A percentile compares a stretch with the other conserved stretches of the same genome.
These are phyloP conservation scores for Mycena galericulata DNA, from an alignment of 768 basidiomycete genomes.

Conservation along the genomic window DNA sequence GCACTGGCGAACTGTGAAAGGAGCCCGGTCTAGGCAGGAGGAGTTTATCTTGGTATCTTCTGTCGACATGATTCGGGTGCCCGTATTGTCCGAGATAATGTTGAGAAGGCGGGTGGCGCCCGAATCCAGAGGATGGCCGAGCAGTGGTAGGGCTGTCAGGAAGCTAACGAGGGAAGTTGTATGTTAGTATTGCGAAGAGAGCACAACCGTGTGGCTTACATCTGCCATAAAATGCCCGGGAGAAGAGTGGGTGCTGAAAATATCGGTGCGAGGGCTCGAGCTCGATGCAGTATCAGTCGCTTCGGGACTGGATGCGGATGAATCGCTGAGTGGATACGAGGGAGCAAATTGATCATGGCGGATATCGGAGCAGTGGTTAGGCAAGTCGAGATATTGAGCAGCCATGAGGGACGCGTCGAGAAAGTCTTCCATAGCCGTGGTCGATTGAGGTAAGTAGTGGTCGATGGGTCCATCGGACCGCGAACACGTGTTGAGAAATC, in stretches of 20 bases:
- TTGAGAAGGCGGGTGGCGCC: background rate
- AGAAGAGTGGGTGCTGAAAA: conserved; percentile 14
- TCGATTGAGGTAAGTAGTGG: background rate
- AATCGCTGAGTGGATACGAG: conserved; percentile 2
- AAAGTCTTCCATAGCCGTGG: conserved; percentile 5
- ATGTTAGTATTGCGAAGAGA: background rate
- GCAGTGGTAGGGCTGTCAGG: conserved; percentile 2
- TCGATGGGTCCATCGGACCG: background rate
- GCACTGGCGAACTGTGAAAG: background rate
- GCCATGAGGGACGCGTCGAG: conserved; percentile 22
- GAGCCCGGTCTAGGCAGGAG: background rate
- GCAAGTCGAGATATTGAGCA: conserved; percentile 7
- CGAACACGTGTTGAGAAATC: background rate
- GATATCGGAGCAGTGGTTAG: background rate
- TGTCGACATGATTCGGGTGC: background rate
- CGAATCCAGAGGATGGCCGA: conserved; percentile 6
- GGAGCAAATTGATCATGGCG: background rate
- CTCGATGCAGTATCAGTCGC: conserved; percentile 15
- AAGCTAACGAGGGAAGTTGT: conserved; percentile 2
- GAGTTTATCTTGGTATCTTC: background rate
- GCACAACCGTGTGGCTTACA: background rate
- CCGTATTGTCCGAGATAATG: background rate
- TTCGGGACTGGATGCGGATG: conserved; percentile 20
- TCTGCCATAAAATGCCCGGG: background rate
- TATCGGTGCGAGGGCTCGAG: conserved; percentile 3